Evolutionary conservation across 306 rosid species (phyloP).

Genomic region (Trifolium fragiferum): DNA sequence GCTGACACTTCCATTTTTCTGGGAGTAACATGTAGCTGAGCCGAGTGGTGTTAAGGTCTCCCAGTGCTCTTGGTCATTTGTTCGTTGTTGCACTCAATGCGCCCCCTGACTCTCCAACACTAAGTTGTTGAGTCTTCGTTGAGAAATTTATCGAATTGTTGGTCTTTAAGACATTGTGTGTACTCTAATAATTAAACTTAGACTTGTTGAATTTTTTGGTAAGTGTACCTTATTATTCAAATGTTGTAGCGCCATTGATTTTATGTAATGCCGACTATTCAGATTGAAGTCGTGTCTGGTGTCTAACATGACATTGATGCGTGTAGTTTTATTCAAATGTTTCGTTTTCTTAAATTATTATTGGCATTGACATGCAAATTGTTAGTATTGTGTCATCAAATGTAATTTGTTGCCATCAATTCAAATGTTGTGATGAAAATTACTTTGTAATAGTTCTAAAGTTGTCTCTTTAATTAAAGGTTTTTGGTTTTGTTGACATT

Average conservation of each 20-base stretch:
- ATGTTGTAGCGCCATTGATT: background rate
- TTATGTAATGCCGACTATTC: background rate
- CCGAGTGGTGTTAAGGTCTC: background rate
- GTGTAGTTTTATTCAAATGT: background rate
- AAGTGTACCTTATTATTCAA: conserved; percentile 15
- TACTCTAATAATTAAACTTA: conserved; percentile 17
- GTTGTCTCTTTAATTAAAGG: background rate
- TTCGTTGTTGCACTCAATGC: background rate
- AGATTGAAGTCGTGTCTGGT: background rate
- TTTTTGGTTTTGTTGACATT: conserved; percentile 1
- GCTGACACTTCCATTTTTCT: conserved; percentile 59
- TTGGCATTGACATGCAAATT: background rate
- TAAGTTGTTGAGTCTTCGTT: background rate
- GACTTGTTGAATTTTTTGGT: conserved; percentile 39
- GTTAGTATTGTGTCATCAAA: no score
- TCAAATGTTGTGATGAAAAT: conserved; percentile 20
- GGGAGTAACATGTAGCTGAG: conserved; percentile 55
- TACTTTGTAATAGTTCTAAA: conserved; percentile 11
- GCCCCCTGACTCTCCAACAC: background rate
- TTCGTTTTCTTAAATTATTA: background rate
- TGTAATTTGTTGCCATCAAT: conserved; percentile 5
- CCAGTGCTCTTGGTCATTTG: background rate
- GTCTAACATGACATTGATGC: background rate
- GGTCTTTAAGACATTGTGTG: conserved; percentile 35
- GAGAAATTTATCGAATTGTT: conserved; percentile 25